phyloP scores from a whole-genome alignment of 2,329 filamentous ascomycete genomes.

The Zymoseptoria tritici region DNA sequence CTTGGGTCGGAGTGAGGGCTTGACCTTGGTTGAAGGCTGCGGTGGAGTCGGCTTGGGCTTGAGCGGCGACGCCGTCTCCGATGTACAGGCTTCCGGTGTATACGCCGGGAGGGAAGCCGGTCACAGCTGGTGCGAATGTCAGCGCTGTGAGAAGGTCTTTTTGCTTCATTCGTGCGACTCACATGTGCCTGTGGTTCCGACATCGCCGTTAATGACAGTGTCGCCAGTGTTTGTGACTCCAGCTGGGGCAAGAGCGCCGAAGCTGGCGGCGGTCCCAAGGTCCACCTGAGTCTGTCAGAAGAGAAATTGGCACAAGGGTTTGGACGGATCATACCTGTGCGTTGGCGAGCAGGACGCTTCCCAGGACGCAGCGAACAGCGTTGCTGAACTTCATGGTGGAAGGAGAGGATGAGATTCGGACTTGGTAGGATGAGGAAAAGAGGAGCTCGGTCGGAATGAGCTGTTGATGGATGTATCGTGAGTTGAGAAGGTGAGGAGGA shows the following conservation, averaged over 20 bases:
- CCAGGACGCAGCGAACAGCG: background rate
- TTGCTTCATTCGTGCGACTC: background rate
- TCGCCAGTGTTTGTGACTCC: background rate
- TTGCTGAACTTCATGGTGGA: background rate
- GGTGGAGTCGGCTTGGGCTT: slow-evolving; percentile 3
- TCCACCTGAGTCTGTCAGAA: background rate
- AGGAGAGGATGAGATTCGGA: background rate
- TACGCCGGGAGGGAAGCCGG: slow-evolving; percentile 7
- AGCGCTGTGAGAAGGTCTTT: background rate
- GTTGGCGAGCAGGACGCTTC: background rate
- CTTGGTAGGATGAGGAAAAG: background rate
- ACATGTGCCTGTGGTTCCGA: background rate
- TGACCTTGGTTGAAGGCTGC: slow-evolving; percentile 1
- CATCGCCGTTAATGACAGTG: background rate
- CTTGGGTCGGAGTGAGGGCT: background rate
- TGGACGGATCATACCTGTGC: background rate
- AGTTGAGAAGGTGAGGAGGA: background rate
- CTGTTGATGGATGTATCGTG: background rate
- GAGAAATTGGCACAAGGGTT: background rate
- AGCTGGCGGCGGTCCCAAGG: background rate
- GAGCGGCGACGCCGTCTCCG: slow-evolving; percentile 2
- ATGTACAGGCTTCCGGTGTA: background rate
- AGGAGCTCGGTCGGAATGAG: background rate
- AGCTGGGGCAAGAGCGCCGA: background rate
- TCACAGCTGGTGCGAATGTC: background rate